phyloP scores from a whole-genome alignment of 108 stramenopile species.

The Nitzschia sp. region DNA sequence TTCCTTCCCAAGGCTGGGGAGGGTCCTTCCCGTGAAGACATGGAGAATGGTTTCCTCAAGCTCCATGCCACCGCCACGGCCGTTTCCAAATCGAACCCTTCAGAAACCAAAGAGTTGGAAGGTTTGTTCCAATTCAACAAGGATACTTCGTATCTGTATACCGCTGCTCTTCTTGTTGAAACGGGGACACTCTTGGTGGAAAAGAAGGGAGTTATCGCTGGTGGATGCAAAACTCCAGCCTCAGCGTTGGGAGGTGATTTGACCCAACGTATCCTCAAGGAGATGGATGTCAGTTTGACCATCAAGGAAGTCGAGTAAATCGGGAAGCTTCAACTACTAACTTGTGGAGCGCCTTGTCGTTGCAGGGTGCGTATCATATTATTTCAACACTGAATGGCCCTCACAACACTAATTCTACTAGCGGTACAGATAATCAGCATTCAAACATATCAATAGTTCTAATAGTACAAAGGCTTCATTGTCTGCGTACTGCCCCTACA shows the following conservation, averaged over 20 bases:
- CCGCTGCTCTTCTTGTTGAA: constrained; percentile 34
- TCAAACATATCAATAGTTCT: too few relatives aligned
- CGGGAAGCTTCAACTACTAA: too few relatives aligned
- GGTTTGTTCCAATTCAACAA: constrained; percentile 34
- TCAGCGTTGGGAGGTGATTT: constrained; percentile 35
- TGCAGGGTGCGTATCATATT: too few relatives aligned
- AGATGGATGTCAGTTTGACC: constrained; percentile 31
- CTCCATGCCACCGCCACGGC: constrained; percentile 19
- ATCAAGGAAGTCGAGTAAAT: constrained; percentile 20
- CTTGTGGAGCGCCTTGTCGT: too few relatives aligned
- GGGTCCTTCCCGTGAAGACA: constrained; percentile 35
- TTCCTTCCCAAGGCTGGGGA: constrained; percentile 34
- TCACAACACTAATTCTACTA: too few relatives aligned
- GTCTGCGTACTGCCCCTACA: too few relatives aligned
- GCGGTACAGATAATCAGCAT: too few relatives aligned
- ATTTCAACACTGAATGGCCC: too few relatives aligned
- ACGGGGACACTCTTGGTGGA: constrained; percentile 32
- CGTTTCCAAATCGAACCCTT: not conserved
- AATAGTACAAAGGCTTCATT: too few relatives aligned
- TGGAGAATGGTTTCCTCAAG: constrained; percentile 37
- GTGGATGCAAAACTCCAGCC: constrained; percentile 40
- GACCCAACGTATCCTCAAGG: constrained; percentile 33
- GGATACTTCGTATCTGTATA: constrained; percentile 35
- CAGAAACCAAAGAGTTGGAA: constrained; percentile 9
- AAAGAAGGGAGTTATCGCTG: constrained; percentile 8